Conservation (phyloP, 495 filamentous ascomycete genomes). For the Neurospora discreta region DNA sequence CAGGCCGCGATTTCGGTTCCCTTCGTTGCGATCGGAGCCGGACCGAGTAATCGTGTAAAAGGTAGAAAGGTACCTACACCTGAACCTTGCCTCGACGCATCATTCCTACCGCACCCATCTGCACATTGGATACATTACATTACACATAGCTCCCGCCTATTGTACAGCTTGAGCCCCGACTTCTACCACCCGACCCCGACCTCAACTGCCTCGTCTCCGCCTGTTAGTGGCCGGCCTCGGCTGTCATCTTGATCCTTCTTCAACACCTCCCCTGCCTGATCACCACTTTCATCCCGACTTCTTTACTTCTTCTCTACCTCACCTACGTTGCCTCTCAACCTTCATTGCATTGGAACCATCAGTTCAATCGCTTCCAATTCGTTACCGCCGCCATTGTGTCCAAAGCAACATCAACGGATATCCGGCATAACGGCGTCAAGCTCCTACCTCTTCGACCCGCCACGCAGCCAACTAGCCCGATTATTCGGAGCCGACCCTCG, state of each 20-base stretch:
- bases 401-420: background rate
- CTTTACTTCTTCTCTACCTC: background rate
- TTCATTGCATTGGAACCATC: background rate
- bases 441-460: background rate
- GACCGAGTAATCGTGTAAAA: background rate
- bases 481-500: too few species aligned
- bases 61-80: background rate
- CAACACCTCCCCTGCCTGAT: background rate
- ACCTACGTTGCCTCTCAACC: background rate
- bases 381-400: background rate
- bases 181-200: background rate
- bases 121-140: too few species aligned
- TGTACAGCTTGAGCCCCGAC: background rate
- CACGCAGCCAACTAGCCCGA: background rate
- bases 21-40: background rate
- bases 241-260: background rate
- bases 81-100: background rate
- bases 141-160: background rate
- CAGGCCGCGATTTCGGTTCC: background rate
- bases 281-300: background rate
- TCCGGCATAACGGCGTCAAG: background rate
- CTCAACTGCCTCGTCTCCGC: background rate
- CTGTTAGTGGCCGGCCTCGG: background rate
- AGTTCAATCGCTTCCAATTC: background rate
- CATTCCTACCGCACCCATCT: too few species aligned